phyloP scores from a whole-genome alignment of 345 rosid genomes.

The Acer negundo region DNA sequence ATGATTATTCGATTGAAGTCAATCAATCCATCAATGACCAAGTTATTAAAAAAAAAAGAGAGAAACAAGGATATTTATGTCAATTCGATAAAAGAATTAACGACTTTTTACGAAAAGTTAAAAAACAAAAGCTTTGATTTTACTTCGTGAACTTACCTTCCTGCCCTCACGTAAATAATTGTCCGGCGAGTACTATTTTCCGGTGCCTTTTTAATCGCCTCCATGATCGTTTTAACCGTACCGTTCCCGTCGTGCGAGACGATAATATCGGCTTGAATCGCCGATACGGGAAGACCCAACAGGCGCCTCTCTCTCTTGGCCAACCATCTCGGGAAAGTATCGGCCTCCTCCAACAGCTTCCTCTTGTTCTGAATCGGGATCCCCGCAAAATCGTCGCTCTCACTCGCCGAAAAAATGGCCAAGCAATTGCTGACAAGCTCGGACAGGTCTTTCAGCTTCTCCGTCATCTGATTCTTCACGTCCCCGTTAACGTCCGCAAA shows the following conservation, averaged over 20 bases:
- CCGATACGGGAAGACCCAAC: conserved; percentile 51
- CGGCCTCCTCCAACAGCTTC: conserved; percentile 47
- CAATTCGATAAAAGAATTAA: neutral
- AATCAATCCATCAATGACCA: neutral
- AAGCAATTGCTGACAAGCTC: conserved; percentile 91
- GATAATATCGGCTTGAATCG: conserved; percentile 76
- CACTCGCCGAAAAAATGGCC: conserved; percentile 64
- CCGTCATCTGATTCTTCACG: conserved; percentile 65
- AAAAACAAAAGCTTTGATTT: neutral
- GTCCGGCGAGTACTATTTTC: conserved; percentile 66
- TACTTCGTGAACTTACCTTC: conserved; percentile 56
- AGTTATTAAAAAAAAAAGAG: neutral
- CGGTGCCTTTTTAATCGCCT: conserved; percentile 91
- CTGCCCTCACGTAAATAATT: conserved; percentile 87
- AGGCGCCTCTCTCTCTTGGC: conserved; percentile 60
- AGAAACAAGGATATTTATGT: neutral
- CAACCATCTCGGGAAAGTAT: conserved; percentile 67
- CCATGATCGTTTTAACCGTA: conserved; percentile 73
- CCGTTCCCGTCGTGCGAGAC: conserved; percentile 91
- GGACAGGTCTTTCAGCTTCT: conserved; percentile 64
- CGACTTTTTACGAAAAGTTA: no score
- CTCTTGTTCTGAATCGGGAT: conserved; percentile 88
- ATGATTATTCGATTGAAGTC: neutral
- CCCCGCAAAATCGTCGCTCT: conserved; percentile 64
- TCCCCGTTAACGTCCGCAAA: conserved; percentile 53